Evolutionary conservation across 768 basidiomycete genomes (phyloP), one percentile per base, ranked within the genome.

Genomic region (Clitopilus hobsonii): DNA sequence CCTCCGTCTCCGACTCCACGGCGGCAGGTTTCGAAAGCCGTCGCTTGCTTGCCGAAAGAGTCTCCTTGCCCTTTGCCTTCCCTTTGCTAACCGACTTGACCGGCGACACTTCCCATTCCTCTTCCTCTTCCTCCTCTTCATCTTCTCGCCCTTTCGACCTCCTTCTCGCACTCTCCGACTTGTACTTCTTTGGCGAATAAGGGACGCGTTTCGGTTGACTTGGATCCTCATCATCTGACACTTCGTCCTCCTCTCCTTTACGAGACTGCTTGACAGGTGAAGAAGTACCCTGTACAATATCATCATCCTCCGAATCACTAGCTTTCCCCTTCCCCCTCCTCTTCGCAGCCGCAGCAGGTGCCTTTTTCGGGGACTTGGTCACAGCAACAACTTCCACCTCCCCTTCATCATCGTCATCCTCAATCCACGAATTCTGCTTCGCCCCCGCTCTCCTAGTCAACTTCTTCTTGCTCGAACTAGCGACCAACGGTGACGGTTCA

Each of bases 401-500:
- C 49, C 26, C 20, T 3, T 57, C 61, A 6, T 53, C 59, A 5
- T 41, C 58, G 6, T 58, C 60, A 5, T 54, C 57, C 6, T 53
- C 60, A 13, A 59, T 55, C 60, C 54, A 63, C 23, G 59, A 54
- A 18, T 57, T 30, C 51, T 29, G 56, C 45, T 25, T 48, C 36
- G 56, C 45, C 28, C 61, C 54, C 8, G 49, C 54, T 30, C 63
- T 38, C 32, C 59, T 56, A 38, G 54, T 58, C 36, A 58, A 57
- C 47, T 51, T 65, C 47, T 51, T 52, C 49, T 54, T 65, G 51
- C 47, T 29, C 26, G 52, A 55, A 18, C 41, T 45, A 18, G 41
- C 41, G 10, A 18, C n/a, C 41, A 45, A 16, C 8, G 52, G 38
- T 55, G 53, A 29, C 1, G 48, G 22, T 53, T 30, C 49, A 5